Conservation (phyloP, 2,329 filamentous ascomycete species). For the Arthrobotrys iridis region DNA sequence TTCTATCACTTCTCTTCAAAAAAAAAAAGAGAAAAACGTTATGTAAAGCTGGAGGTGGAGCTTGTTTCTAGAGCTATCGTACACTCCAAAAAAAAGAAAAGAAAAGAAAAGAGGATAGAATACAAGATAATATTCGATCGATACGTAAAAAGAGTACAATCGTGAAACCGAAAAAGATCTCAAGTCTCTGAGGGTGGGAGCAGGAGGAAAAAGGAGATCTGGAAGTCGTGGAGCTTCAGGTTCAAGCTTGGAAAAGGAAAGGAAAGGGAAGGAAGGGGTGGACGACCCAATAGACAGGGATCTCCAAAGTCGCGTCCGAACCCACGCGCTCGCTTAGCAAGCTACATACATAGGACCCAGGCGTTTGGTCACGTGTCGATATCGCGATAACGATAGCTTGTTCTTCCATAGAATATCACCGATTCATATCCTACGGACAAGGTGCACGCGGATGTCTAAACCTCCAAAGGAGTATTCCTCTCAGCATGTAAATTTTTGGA, state of each 20-base stretch:
- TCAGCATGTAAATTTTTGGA: too few relatives aligned
- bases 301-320: constrained; percentile 32
- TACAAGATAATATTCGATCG: too few relatives aligned
- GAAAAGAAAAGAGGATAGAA: too few relatives aligned
- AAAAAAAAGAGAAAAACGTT: background rate
- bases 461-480: background rate
- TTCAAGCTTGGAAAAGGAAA: too few relatives aligned
- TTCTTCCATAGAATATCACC: background rate
- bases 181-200: background rate
- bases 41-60: background rate
- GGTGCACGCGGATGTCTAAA: too few relatives aligned
- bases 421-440: too few relatives aligned
- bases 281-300: constrained; percentile 29
- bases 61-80: background rate
- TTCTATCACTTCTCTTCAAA: too few relatives aligned
- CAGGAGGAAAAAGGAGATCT: background rate
- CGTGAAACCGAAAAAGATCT: too few relatives aligned
- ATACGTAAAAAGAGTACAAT: too few relatives aligned
- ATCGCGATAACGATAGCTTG: too few relatives aligned
- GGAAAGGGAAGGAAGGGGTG: background rate
- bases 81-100: background rate
- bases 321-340: constrained; percentile 36
- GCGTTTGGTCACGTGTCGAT: constrained; percentile 15
- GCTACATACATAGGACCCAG: too few relatives aligned
- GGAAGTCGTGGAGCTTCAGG: constrained; percentile 3